Evolutionary conservation across 2,329 filamentous ascomycete genomes (phyloP).

Genomic region (Didymellaceae sp.): DNA sequence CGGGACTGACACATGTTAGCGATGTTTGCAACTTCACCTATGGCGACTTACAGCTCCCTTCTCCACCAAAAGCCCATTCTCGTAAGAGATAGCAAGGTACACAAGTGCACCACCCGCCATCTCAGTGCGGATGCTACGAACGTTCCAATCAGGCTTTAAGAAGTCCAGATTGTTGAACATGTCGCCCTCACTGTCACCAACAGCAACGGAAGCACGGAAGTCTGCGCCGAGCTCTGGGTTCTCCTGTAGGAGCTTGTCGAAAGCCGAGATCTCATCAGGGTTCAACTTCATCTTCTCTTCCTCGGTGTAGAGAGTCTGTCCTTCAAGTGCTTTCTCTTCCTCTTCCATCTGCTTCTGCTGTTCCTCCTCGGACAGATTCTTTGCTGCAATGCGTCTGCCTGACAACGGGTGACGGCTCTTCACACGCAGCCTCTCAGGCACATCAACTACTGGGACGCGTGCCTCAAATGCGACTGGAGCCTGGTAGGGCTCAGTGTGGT

Average conservation of each 20-base stretch:
- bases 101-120: not conserved
- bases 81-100: not conserved
- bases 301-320: not conserved
- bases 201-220: not conserved
- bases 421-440: not conserved
- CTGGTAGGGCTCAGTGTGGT: not conserved
- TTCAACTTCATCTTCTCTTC: not conserved
- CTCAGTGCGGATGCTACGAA: not conserved
- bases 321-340: not conserved
- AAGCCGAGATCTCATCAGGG: not conserved
- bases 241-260: not conserved
- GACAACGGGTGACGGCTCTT: not conserved
- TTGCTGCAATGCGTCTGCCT: no score
- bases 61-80: not conserved
- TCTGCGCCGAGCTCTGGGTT: not conserved
- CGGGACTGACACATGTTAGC: not conserved
- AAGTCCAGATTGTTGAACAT: not conserved
- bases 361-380: not conserved
- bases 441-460: not conserved
- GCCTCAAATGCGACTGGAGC: not conserved
- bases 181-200: not conserved
- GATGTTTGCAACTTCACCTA: not conserved
- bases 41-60: not conserved
- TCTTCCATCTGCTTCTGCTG: not conserved
- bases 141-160: not conserved